Percentiles rank a stretch among this genome's conserved stretches.
phyloP scores from a whole-genome alignment of 78 protist species.

The Dictyostelium capitatum region DNA sequence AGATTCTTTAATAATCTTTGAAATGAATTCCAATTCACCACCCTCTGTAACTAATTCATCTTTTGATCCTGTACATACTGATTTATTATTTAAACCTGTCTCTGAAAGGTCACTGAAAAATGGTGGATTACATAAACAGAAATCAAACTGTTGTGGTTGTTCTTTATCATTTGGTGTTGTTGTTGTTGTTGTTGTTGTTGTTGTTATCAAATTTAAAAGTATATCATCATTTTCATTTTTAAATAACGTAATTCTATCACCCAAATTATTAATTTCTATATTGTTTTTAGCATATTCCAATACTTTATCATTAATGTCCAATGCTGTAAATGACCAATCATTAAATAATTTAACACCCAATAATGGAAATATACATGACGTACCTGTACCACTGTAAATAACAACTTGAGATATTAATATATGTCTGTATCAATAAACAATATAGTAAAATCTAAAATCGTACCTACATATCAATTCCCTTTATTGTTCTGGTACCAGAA shows the following conservation, averaged over 20 bases:
- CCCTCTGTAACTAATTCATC: conserved; percentile 49
- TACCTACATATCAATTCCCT: conserved; percentile 36
- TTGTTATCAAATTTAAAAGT: not conserved
- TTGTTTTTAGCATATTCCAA: conserved; percentile 43
- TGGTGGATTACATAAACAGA: conserved; percentile 75
- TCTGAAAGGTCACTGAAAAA: conserved; percentile 7
- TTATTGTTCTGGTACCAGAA: not conserved
- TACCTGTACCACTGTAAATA: conserved; percentile 68
- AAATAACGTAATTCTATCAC: not conserved
- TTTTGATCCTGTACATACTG: conserved; percentile 29
- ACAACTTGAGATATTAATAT: not conserved
- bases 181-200: not conserved
- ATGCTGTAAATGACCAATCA: conserved; percentile 47
- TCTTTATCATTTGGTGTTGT: not conserved
- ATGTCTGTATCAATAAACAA: not conserved
- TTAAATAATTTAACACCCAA: conserved; percentile 34
- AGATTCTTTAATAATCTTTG: conserved; percentile 27
- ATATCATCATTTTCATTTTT: conserved; percentile 8
- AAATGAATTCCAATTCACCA: conserved; percentile 53
- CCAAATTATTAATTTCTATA: conserved; percentile 17
- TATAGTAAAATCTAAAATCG: not conserved
- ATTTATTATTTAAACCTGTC: conserved; percentile 25
- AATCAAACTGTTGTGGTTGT: not conserved
- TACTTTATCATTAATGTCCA: conserved; percentile 15
- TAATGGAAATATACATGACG: conserved; percentile 79